Base-by-base conservation (phyloP, 2,329 filamentous ascomycete species). In the Parafenestella ontariensis region DNA sequence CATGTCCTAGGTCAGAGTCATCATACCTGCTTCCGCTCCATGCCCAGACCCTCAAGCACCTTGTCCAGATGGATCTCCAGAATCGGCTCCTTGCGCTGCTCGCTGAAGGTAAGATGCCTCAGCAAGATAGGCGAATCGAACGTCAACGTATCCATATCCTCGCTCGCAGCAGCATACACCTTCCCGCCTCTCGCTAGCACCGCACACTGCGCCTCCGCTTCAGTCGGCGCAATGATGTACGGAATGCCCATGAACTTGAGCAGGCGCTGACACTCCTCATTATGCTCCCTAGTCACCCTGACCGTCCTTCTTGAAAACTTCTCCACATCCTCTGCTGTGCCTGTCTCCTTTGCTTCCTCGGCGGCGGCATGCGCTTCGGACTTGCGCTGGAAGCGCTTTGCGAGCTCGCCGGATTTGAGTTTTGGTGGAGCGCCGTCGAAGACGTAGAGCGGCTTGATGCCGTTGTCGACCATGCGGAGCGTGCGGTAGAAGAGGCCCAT, bases 401-500 rank as follows among this genome's bases (percentile, higher is more conserved):
- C 95, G 52, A 99, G 83, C 79, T 99, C 95, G 60, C 95, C 95
- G 0, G 92, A 96, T 80, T 99, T 99, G 74, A 99, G 88, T 76
- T 97, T 98, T 0, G 95, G 95, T 17, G 95, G 95, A 9, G 93
- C 92, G 54, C 95, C 95, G 68, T 99, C 95, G 75, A 99, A 99
- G 53, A 99, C 94, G 77, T 96, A 99, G 64, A 99, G 85, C 1
- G 95, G 95, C 76, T 99, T 99, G 81, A 99, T 98, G 53, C 95
- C 95, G 69, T 97, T 98, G 79, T 99, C 95, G 70, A 98, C 91
- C 81, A 99, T 98, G 68, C 95, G 92, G 6, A 99, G 84, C 2
- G 95, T 99, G 68, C 95, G 93, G 82, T 99, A 99, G 82, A 99
- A 99, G 88, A 99, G 94, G 72, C 95, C 95, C 93, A 99, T 98